Evolutionary conservation across 371 early-diverging fungal species (phyloP), one percentile per base, ranked within the genome.

Genomic region (Entomophthora muscae): DNA sequence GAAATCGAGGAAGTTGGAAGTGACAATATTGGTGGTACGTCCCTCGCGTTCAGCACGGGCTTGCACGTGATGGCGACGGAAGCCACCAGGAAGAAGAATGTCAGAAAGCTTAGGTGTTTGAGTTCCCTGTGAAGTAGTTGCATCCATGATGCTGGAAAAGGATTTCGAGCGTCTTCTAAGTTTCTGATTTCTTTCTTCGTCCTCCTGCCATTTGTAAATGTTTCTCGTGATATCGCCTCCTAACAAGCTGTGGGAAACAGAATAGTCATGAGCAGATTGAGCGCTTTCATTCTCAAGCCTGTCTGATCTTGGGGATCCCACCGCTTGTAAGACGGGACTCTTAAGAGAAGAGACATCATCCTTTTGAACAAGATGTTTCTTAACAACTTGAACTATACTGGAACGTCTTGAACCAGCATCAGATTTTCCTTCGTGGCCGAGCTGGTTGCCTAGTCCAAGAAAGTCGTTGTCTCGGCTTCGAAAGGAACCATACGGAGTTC

Each of bases 131-230:
- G 7, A n/a, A 55, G n/a, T 10, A 55, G 27, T 26, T 23, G 12
- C 21, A 10, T 55, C 55, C 42, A 10, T 5, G 42, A 42, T 5
- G 17, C 42, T 42, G 5, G 42, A 10, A 42, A 42, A 17, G 42
- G 42, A 42, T 42, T 42, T 42, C 17, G 42, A 42, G 42, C 56
- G 22, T 55, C 56, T 55, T 55, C 28, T 55, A 7, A 22, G 22
- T 26, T 27, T 17, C 22, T 22, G 22, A 13, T 55, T 55, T 13
- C 56, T 70, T 54, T 85, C 82, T 21, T 84, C 82, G 63, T 83
- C 81, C 53, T 89, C 88, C 27, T 85, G 82, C 93, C 95, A 93
- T 75, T 91, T 87, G 72, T 95, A 95, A 64, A 95, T 85, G 52
- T 90, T 88, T 64, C 86, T 83, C 0, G 92, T 84, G 63, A 86